These are phyloP conservation scores for Beauveria sp. DNA, from an alignment of 2,329 filamentous ascomycete genomes.

Conservation along the genomic window DNA sequence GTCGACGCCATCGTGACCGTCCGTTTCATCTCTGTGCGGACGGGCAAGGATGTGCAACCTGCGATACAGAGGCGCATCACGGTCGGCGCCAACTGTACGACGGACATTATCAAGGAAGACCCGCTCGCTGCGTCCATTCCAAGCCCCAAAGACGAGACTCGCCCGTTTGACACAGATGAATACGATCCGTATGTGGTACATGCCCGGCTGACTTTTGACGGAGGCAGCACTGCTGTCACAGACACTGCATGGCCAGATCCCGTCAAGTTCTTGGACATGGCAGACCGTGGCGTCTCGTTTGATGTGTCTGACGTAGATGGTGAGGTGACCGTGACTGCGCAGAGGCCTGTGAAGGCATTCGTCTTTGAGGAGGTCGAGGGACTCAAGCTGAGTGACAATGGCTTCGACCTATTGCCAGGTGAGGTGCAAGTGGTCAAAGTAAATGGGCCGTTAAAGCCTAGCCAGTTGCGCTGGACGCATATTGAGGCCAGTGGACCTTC, in stretches of 20 bases:
- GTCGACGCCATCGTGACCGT: slow-evolving; percentile 23
- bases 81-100: slow-evolving; percentile 30
- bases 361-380: slow-evolving; percentile 42
- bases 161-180: slow-evolving; percentile 27
- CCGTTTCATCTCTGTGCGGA: slow-evolving; percentile 34
- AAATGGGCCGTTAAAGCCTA: background rate
- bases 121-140: slow-evolving; percentile 13
- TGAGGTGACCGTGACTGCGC: slow-evolving; percentile 24
- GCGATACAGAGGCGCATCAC: slow-evolving; percentile 19
- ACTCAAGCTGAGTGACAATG: slow-evolving; percentile 46
- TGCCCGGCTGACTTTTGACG: slow-evolving; percentile 31
- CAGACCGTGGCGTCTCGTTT: slow-evolving; percentile 31
- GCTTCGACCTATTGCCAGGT: slow-evolving; percentile 50
- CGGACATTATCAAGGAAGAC: slow-evolving; percentile 23
- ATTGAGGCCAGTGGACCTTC: slow-evolving; percentile 13
- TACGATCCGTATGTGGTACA: slow-evolving; percentile 41
- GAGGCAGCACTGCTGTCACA: slow-evolving; percentile 32
- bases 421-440: slow-evolving; percentile 19
- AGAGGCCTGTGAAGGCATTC: slow-evolving; percentile 49
- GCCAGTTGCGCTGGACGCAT: slow-evolving; percentile 15
- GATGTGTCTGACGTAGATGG: slow-evolving; percentile 21
- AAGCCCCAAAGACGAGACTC: slow-evolving; percentile 2
- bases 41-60: slow-evolving; percentile 27
- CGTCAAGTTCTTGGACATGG: slow-evolving; percentile 50
- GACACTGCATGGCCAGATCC: slow-evolving; percentile 55